phyloP scores from a whole-genome alignment of 108 stramenopile genomes.

The Craspedostauros australis region DNA sequence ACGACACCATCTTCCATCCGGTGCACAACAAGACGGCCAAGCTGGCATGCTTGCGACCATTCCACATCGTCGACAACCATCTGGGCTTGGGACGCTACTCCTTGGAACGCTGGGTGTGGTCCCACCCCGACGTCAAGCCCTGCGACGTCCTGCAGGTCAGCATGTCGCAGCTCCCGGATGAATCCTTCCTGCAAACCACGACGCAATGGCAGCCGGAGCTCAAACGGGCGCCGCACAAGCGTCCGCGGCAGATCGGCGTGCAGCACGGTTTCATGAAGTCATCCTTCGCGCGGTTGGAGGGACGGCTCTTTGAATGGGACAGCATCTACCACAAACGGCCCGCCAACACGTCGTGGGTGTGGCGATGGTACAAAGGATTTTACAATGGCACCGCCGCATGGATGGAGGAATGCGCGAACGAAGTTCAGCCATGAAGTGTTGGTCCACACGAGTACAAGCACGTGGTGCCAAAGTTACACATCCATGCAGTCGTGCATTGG shows the following conservation, averaged over 20 bases:
- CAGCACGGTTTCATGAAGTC: slow-evolving; percentile 1
- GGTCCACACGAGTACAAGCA: too few species aligned
- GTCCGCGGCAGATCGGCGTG: slow-evolving; percentile 1
- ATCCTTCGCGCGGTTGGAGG: slow-evolving; percentile 8
- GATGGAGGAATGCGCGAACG: too few species aligned
- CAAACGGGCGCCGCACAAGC: neutral
- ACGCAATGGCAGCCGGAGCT: neutral
- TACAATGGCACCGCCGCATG: too few species aligned
- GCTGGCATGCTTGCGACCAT: slow-evolving; percentile 8
- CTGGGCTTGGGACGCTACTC: slow-evolving; percentile 8
- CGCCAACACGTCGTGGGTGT: too few species aligned
- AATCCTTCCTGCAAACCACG: neutral
- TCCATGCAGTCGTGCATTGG: too few species aligned
- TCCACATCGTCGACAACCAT: neutral
- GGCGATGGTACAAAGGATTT: too few species aligned
- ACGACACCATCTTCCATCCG: slow-evolving; percentile 13
- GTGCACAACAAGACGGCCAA: neutral
- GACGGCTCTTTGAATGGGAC: slow-evolving; percentile 9
- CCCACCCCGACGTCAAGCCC: slow-evolving; percentile 8
- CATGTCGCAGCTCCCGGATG: too few species aligned
- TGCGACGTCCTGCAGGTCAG: slow-evolving; percentile 5
- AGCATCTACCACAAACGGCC: too few species aligned
- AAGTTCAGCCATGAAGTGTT: too few species aligned
- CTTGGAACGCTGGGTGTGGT: slow-evolving; percentile 9
- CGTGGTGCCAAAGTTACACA: too few species aligned